A percentile compares a stretch with the other conserved stretches of the same genome.
Conservation (phyloP, 2,329 filamentous ascomycete genomes). For the Colletotrichum spinosum region DNA sequence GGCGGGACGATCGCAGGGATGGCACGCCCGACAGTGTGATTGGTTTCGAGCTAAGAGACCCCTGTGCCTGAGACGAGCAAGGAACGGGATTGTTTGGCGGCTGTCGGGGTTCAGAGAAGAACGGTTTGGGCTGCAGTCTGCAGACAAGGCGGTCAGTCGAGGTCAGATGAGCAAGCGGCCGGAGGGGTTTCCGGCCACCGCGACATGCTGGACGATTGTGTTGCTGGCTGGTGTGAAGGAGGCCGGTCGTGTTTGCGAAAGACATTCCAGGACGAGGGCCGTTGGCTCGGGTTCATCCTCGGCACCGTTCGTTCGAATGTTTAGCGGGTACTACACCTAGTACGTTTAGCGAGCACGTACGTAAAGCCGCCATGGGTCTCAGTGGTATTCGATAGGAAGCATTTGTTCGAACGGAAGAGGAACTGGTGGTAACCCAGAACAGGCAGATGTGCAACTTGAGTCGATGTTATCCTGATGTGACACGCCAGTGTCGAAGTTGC, state of each 20-base stretch:
- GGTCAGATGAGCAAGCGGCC: conserved; percentile 34
- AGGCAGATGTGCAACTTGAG: no score
- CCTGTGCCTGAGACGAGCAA: conserved; percentile 32
- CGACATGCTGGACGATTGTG: conserved; percentile 13
- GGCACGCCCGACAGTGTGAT: conserved; percentile 12
- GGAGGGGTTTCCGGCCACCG: conserved; percentile 25
- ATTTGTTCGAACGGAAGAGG: neutral
- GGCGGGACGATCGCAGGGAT: conserved; percentile 35
- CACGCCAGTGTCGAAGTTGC: neutral
- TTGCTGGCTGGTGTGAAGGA: conserved; percentile 1
- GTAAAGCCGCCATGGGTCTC: no score
- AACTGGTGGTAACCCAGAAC: neutral
- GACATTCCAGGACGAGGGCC: conserved; percentile 11
- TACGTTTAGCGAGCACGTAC: no score
- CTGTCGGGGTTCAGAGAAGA: conserved; percentile 20
- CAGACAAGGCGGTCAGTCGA: conserved; percentile 34
- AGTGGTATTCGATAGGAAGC: no score
- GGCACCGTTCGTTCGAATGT: conserved; percentile 1
- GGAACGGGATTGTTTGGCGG: conserved; percentile 24
- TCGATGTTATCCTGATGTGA: no score
- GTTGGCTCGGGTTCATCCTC: conserved; percentile 28
- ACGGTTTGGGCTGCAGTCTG: conserved; percentile 4
- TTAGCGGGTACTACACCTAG: neutral
- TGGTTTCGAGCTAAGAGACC: conserved; percentile 8
- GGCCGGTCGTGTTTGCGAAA: conserved; percentile 21